Evolutionary conservation across 2,329 filamentous ascomycete species (phyloP).

Genomic region (Ampelomyces quisqualis): DNA sequence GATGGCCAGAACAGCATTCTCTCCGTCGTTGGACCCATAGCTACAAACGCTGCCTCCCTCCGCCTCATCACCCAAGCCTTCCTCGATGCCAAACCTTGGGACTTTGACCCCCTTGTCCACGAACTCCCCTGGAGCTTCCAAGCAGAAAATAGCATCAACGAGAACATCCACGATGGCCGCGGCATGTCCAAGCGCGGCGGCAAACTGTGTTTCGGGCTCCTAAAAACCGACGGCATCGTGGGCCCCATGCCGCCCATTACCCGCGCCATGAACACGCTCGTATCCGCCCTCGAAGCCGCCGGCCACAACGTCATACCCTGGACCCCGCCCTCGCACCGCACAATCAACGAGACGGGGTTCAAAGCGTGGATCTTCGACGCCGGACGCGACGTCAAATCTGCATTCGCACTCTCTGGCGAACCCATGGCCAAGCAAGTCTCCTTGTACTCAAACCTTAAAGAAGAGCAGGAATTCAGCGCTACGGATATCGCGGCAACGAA

Average conservation of each 20-base stretch:
- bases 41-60: slow-evolving; percentile 56
- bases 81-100: slow-evolving; percentile 63
- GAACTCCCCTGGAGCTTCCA: slow-evolving; percentile 65
- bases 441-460: slow-evolving; percentile 14
- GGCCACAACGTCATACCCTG: slow-evolving; percentile 37
- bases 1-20: slow-evolving; percentile 64
- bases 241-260: slow-evolving; percentile 40
- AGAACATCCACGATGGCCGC: slow-evolving; percentile 19
- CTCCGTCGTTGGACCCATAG: slow-evolving; percentile 65
- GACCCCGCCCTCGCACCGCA: slow-evolving; percentile 28
- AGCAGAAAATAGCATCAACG: slow-evolving; percentile 36
- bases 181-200: slow-evolving; percentile 4
- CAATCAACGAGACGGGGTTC: slow-evolving; percentile 20
- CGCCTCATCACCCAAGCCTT: slow-evolving; percentile 59
- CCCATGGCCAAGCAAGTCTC: slow-evolving; percentile 31
- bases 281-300: slow-evolving; percentile 20
- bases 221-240: slow-evolving; percentile 39
- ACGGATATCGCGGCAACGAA: slow-evolving; percentile 40
- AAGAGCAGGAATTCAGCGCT: slow-evolving; percentile 26
- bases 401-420: slow-evolving; percentile 40
- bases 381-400: slow-evolving; percentile 31
- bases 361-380: slow-evolving; percentile 38
- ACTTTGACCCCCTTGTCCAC: slow-evolving; percentile 63
- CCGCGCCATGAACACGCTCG: slow-evolving; percentile 35
- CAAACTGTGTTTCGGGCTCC: slow-evolving; percentile 36